These are phyloP conservation scores for Seiridium cupressi DNA, from an alignment of 2,329 filamentous ascomycete species.

Conservation along the genomic window DNA sequence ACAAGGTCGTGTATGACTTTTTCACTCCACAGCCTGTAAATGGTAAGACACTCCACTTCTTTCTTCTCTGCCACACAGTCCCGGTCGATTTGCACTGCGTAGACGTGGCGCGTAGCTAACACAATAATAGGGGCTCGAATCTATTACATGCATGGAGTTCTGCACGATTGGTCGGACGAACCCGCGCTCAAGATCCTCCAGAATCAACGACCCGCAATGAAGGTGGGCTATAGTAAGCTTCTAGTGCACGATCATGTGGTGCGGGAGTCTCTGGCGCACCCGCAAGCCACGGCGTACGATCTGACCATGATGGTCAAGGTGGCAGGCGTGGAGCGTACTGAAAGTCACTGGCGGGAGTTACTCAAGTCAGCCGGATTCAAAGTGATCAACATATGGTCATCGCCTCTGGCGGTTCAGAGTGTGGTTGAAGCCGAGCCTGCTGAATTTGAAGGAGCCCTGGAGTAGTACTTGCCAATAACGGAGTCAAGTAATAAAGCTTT, in stretches of 20 bases:
- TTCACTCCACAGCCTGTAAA: background rate
- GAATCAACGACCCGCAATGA: background rate
- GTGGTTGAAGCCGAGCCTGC: background rate
- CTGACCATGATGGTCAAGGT: background rate
- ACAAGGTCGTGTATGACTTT: background rate
- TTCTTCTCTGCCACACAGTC: too few relatives aligned
- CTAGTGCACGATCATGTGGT: background rate
- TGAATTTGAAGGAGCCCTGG: too few relatives aligned
- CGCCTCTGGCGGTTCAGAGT: background rate
- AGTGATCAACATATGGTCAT: background rate
- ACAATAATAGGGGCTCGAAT: background rate
- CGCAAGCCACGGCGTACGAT: background rate
- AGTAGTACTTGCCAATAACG: too few relatives aligned
- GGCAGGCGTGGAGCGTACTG: background rate
- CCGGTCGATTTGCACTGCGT: too few relatives aligned
- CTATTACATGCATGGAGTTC: background rate
- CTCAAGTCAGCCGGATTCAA: background rate
- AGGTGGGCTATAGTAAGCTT: background rate
- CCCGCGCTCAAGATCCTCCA: background rate
- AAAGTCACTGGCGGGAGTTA: background rate
- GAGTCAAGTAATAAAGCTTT: too few relatives aligned
- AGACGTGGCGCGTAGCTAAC: too few relatives aligned
- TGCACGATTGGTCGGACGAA: conserved; percentile 1
- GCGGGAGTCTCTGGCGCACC: background rate
- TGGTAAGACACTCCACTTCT: too few relatives aligned